phyloP scores from a whole-genome alignment of 2,329 filamentous ascomycete genomes.

The Cladosporium velox region DNA sequence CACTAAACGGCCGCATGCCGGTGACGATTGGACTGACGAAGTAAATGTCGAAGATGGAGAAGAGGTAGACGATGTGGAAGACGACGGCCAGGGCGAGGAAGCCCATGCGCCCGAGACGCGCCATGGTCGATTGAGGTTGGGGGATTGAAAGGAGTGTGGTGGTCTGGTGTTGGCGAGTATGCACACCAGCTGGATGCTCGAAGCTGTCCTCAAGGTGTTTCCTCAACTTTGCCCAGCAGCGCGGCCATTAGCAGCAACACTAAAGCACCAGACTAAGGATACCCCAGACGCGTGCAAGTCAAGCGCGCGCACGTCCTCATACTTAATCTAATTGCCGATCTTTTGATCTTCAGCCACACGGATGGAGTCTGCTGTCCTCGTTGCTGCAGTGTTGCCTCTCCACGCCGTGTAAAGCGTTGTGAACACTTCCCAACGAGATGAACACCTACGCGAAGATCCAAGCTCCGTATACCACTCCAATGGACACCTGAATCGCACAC shows the following conservation, averaged over 20 bases:
- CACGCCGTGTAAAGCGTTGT: not conserved
- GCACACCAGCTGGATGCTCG: not conserved
- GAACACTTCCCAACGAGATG: not conserved
- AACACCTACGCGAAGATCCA: not conserved
- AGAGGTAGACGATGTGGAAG: constrained; percentile 92
- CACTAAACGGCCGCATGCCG: constrained; percentile 81
- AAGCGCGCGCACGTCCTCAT: not conserved
- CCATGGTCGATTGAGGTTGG: constrained; percentile 41
- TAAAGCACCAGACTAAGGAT: not conserved
- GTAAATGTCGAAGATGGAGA: constrained; percentile 97
- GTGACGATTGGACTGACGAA: constrained; percentile 96
- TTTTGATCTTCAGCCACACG: not conserved
- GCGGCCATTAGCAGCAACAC: not conserved
- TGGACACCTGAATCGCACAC: not conserved
- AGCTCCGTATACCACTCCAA: too few relatives aligned
- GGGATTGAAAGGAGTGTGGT: constrained; percentile 13
- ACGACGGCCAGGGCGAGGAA: constrained; percentile 87
- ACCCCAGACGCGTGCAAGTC: not conserved
- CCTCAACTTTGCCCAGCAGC: not conserved
- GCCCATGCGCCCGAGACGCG: constrained; percentile 67
- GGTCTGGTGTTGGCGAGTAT: not conserved
- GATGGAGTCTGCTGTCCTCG: not conserved
- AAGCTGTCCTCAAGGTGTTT: constrained; percentile 13
- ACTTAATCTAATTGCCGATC: not conserved
- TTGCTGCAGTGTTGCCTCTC: not conserved